Base-by-base conservation (phyloP, 2,329 filamentous ascomycete genomes). In the Fusarium pseudonygamai region DNA sequence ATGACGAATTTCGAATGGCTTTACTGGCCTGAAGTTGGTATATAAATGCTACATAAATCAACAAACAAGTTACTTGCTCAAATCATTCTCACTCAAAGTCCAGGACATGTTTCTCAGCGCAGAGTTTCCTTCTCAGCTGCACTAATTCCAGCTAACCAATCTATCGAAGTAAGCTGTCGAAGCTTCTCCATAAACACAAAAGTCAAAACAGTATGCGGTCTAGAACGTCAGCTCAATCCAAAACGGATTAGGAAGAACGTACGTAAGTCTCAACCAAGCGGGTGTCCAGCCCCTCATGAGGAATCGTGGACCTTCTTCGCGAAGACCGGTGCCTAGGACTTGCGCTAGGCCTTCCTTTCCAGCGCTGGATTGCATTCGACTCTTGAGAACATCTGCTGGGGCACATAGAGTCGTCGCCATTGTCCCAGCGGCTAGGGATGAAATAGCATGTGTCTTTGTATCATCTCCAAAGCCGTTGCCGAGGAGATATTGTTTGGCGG, bases 1-100 rank as follows among this genome's bases (percentile, higher is more conserved):
- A 85, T 88, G 79, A 85, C 85, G 43, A 87, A 86, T 67, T 86
- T 89, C 79, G 87, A 90, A 69, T 89, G 88, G 86, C 79, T 90
- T 32, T 86, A 87, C 67, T 86, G 84, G 85, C 84, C 84, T 16
- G 85, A 86, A 53, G 84, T 85, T 78, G 83, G 82, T 59, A 74
- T 74, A 73, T 74, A 63, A 24, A 12, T 45, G 36, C 20, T 45
- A 42, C n/a, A 63, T 28, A 56, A 60, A 58, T 71, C 58, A 76
- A 46, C 53, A 62, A 53, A 60, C 66, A 58, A 53, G 61, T 59
- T 49, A 60, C 67, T 10, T 55, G 64, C 42, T 74, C 65, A 39
- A 36, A 49, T 58, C 24, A 53, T 9, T 53, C 20, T n/a, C 20
- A 13, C 14, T 7, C 6, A 18, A 2, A 28, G 6, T 9, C 18